Evolutionary conservation across 2,329 filamentous ascomycete genomes (phyloP), one percentile per base, ranked within the genome.

Genomic region (Chaetomium sp.): DNA sequence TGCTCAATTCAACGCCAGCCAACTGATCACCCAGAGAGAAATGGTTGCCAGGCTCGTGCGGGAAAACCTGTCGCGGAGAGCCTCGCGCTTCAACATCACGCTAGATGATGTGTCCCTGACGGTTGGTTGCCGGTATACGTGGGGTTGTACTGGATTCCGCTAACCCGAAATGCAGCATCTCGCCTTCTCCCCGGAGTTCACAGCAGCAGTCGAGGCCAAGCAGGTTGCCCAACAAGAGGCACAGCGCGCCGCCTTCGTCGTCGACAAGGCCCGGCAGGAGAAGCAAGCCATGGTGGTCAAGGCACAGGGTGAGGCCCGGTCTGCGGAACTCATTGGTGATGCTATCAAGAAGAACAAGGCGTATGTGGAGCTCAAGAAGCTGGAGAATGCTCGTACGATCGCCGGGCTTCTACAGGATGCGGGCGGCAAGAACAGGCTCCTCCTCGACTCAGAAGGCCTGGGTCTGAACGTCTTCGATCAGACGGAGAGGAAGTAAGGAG

Each of bases 301-400:
- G 81, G 95, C 95, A 4, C 95, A 98, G 87, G 95, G 95, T 92
- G 95, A 99, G 82, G 95, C 95, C 57, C 91, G 95, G 70, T 98
- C 95, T 47, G 95, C 95, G 55, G 93, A 99, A 81, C 89, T 99
- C 69, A 97, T 99, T 74, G 95, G 95, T 79, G 95, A 99, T 60
- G 95, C 95, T 67, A 96, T 99, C 88, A 99, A 98, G 91, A 99
- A 98, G 90, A 96, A 86, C 83, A 90, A 93, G 81, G 90, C 92
- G 70, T 99, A 99, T 78, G 87, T 99, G 69, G 95, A 98, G 80
- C 86, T 99, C 76, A 92, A 96, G 81, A 95, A 96, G 85, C 96
- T 99, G 74, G 95, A 99, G 83, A 99, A 97, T 74, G 95, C 95
- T 7, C 86, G 92, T 71, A 85, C 87, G 64, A 96, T 99, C 78